These are phyloP conservation scores for Candida germanica DNA, from an alignment of 805 yeast species.

Conservation along the genomic window DNA sequence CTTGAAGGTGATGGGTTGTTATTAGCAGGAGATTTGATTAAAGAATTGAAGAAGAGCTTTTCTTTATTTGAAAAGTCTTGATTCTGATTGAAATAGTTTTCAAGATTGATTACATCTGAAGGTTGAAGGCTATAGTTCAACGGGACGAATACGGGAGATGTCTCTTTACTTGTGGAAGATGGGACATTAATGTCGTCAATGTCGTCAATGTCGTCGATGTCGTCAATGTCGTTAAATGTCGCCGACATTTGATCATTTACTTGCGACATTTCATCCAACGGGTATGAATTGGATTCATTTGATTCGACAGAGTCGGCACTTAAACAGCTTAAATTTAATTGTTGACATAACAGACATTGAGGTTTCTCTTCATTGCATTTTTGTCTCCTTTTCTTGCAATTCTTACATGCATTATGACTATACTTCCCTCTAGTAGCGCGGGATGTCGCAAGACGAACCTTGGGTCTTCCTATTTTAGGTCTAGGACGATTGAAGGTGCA, in stretches of 20 bases:
- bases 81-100: neutral
- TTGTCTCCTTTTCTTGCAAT: constrained; percentile 20
- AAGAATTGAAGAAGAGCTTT: constrained; percentile 16
- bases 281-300: too few relatives aligned
- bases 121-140: neutral
- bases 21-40: constrained; percentile 9
- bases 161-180: too few relatives aligned
- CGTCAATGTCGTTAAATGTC: neutral
- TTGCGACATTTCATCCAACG: neutral
- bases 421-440: constrained; percentile 4
- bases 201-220: neutral
- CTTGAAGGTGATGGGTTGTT: constrained; percentile 4
- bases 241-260: neutral
- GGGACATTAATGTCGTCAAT: neutral
- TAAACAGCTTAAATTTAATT: constrained; percentile 12
- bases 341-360: constrained; percentile 18
- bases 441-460: constrained; percentile 2
- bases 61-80: constrained; percentile 14
- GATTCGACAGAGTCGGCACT: constrained; percentile 1
- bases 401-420: constrained; percentile 18
- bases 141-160: neutral
- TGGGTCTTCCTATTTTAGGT: constrained; percentile 21
- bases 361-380: constrained; percentile 24
- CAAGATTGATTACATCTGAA: constrained; percentile 1
- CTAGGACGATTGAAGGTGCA: constrained; percentile 17